Evolutionary conservation across 78 protist species (phyloP).

Genomic region (Pigoraptor vietnamica): DNA sequence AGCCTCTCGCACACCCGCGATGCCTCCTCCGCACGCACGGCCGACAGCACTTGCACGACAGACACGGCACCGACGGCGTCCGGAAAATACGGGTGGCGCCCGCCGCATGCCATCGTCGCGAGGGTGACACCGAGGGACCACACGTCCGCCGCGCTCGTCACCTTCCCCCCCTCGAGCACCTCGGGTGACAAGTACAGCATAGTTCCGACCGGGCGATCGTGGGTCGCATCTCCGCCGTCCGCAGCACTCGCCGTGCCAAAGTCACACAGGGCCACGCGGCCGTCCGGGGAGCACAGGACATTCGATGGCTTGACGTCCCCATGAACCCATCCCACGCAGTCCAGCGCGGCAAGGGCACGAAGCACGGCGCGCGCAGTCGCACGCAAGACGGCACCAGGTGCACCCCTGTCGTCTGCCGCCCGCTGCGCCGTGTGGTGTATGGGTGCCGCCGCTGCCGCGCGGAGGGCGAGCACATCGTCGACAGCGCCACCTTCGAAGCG

Average conservation of each 20-base stretch:
- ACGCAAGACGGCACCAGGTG: background rate
- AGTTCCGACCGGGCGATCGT: background rate
- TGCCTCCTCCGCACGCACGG: no score
- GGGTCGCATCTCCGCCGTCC: background rate
- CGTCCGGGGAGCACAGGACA: background rate
- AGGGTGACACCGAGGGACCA: background rate
- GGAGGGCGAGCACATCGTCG: background rate
- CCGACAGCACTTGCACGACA: no score
- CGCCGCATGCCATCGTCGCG: background rate
- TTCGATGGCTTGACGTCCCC: background rate
- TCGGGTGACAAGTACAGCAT: background rate
- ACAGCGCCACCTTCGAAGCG: background rate
- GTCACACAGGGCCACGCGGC: background rate
- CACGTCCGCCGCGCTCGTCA: background rate
- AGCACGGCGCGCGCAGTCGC: background rate
- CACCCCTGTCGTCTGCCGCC: background rate
- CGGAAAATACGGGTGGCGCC: background rate
- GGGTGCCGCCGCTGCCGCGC: background rate
- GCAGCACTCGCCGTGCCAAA: background rate
- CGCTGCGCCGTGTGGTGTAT: background rate
- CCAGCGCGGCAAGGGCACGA: background rate
- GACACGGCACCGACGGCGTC: background rate
- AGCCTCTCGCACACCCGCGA: no score
- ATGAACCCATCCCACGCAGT: background rate
- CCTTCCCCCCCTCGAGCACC: background rate